phyloP scores from a whole-genome alignment of 805 yeast species.

The Zygoascus biomembranicola region DNA sequence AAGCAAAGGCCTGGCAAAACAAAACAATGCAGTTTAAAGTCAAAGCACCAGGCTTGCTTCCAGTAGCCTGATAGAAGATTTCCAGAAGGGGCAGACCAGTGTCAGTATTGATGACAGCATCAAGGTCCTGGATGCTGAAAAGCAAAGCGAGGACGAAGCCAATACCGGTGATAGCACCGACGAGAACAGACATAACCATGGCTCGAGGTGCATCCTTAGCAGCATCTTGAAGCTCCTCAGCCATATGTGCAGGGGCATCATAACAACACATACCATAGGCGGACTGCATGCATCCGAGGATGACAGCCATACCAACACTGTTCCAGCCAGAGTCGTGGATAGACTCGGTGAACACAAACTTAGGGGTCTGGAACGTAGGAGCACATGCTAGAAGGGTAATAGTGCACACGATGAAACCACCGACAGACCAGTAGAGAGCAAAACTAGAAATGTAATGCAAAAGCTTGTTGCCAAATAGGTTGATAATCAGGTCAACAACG shows the following conservation, averaged over 20 bases:
- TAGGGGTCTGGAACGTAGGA: constrained; percentile 6
- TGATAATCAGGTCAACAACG: constrained; percentile 10
- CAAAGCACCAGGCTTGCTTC: constrained; percentile 16
- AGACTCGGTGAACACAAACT: constrained; percentile 11
- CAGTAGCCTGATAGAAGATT: constrained; percentile 17
- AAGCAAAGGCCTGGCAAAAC: constrained; percentile 16
- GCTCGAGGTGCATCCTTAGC: constrained; percentile 55
- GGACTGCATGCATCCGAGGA: constrained; percentile 13
- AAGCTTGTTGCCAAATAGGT: constrained; percentile 17
- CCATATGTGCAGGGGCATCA: constrained; percentile 56
- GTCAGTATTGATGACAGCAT: constrained; percentile 12
- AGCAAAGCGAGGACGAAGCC: constrained; percentile 19
- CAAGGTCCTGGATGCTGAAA: constrained; percentile 14
- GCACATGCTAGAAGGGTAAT: constrained; percentile 11
- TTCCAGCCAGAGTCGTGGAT: constrained; percentile 11
- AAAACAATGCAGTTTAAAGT: constrained; percentile 13
- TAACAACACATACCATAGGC: constrained; percentile 49
- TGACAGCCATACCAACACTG: constrained; percentile 9
- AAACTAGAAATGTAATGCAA: constrained; percentile 15
- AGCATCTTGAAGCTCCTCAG: constrained; percentile 57
- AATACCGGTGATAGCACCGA: constrained; percentile 20
- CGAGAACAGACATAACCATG: constrained; percentile 42
- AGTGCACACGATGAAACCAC: constrained; percentile 15
- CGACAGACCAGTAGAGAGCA: constrained; percentile 21
- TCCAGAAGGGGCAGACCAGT: constrained; percentile 21